phyloP scores from a whole-genome alignment of 345 rosid genomes.

The Gossypium herbaceum region DNA sequence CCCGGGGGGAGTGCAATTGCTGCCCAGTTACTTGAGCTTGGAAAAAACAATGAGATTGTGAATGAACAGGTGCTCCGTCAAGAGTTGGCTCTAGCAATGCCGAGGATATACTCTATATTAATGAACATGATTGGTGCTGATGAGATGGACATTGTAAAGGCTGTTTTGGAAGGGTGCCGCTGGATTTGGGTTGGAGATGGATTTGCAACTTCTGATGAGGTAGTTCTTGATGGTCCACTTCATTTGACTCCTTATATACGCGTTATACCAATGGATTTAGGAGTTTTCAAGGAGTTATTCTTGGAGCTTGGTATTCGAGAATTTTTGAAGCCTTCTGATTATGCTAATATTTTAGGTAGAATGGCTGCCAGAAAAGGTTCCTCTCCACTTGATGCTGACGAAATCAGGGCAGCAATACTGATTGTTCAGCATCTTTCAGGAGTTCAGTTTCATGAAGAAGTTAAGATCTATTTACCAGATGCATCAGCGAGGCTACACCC shows the following conservation, averaged over 20 bases:
- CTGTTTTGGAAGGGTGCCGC: conserved; percentile 95
- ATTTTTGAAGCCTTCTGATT: conserved; percentile 72
- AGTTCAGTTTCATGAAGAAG: conserved; percentile 57
- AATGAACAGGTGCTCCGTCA: conserved; percentile 69
- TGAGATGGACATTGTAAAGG: conserved; percentile 93
- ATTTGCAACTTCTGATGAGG: conserved; percentile 85
- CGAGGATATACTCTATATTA: conserved; percentile 75
- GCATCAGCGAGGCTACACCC: conserved; percentile 69
- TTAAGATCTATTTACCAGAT: conserved; percentile 76
- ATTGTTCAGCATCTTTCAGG: conserved; percentile 92
- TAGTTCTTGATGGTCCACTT: conserved; percentile 91
- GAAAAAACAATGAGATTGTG: conserved; percentile 82
- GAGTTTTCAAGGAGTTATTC: conserved; percentile 77
- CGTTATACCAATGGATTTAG: conserved; percentile 83
- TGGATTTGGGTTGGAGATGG: conserved; percentile 99
- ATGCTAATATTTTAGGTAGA: conserved; percentile 70
- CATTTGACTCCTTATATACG: conserved; percentile 93
- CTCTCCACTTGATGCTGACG: conserved; percentile 62
- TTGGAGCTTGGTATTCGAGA: conserved; percentile 87
- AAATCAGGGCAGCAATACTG: conserved; percentile 75
- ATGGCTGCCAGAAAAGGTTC: conserved; percentile 78
- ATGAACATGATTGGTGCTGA: conserved; percentile 67
- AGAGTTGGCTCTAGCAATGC: conserved; percentile 92
- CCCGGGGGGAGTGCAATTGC: conserved; percentile 95
- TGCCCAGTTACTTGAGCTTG: conserved; percentile 96